Percentiles rank a stretch among this genome's conserved stretches.
Conservation (phyloP, 177 flowering plant genomes). For the Tripterygium wilfordii region DNA sequence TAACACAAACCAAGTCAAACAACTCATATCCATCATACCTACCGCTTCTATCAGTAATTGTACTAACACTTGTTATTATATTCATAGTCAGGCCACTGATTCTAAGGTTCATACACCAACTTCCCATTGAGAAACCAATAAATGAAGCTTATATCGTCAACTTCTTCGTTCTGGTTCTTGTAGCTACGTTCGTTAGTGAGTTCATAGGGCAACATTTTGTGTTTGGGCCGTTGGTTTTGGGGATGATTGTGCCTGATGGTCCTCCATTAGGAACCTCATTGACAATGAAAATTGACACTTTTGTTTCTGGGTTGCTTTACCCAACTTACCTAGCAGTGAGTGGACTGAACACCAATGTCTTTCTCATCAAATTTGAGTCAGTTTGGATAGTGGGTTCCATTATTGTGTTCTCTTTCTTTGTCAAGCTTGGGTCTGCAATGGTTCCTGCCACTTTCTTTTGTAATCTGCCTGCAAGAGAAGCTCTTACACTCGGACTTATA, state of each 20-base stretch:
- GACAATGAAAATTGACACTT: slow-evolving; percentile 9
- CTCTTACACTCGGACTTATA: slow-evolving; percentile 22
- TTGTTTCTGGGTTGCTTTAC: slow-evolving; percentile 8
- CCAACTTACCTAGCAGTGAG: slow-evolving; percentile 23
- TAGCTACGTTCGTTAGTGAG: slow-evolving; percentile 9
- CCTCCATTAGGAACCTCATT: slow-evolving; percentile 26
- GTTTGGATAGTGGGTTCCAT: slow-evolving; percentile 7
- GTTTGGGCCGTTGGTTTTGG: slow-evolving; percentile 23
- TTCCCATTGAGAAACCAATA: slow-evolving; percentile 12
- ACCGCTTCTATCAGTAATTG: neutral
- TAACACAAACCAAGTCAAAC: neutral
- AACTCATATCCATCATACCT: neutral
- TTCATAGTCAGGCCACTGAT: slow-evolving; percentile 7
- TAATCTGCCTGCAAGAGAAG: slow-evolving; percentile 8
- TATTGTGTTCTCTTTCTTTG: slow-evolving; percentile 6
- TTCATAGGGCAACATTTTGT: slow-evolving; percentile 19
- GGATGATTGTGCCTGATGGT: slow-evolving; percentile 23
- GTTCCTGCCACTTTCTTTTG: slow-evolving; percentile 6
- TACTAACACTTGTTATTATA: slow-evolving; percentile 1
- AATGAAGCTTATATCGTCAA: neutral
- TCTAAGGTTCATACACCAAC: slow-evolving; percentile 5
- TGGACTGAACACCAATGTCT: slow-evolving; percentile 20
- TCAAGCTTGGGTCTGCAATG: slow-evolving; percentile 16
- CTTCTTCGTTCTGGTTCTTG: slow-evolving; percentile 6
- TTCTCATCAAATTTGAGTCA: neutral